Evolutionary conservation across 192 early-diverging fungal species (phyloP).

Genomic region (Coemansia sp.): DNA sequence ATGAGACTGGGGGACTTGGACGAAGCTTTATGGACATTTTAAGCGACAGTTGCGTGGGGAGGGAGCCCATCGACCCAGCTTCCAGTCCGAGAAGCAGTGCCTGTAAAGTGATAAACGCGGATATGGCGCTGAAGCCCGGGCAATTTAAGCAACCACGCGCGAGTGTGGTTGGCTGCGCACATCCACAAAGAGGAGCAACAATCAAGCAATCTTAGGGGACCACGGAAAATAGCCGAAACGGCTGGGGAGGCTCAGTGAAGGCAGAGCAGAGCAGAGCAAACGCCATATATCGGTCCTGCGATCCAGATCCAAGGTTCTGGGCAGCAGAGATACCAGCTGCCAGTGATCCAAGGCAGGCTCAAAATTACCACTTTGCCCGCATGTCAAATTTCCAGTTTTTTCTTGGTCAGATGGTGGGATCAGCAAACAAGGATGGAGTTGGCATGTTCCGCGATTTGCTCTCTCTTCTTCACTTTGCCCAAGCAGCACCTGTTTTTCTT

Average conservation of each 20-base stretch:
- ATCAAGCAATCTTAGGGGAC: background rate
- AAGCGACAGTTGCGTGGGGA: too few relatives aligned
- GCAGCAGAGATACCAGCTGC: background rate
- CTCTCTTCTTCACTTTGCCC: background rate
- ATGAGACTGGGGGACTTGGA: background rate
- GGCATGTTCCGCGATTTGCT: background rate
- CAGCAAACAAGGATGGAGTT: background rate
- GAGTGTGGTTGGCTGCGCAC: constrained; percentile 1
- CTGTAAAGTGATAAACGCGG: too few relatives aligned
- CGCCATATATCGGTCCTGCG: background rate
- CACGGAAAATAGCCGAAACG: background rate
- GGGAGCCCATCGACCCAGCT: too few relatives aligned
- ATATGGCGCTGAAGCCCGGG: background rate
- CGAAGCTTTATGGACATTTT: background rate
- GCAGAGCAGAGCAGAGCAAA: background rate
- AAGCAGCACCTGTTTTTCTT: background rate
- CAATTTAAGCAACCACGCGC: background rate
- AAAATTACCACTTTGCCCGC: background rate
- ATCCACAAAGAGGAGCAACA: background rate
- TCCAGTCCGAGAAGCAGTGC: too few relatives aligned
- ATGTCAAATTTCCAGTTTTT: background rate
- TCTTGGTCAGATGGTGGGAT: background rate
- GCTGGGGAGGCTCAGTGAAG: background rate
- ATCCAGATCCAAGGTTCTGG: background rate
- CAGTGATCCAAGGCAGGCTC: background rate